A percentile compares a stretch with the other conserved stretches of the same genome.
phyloP scores from a whole-genome alignment of 306 rosid species.

The Arachis stenosperma region DNA sequence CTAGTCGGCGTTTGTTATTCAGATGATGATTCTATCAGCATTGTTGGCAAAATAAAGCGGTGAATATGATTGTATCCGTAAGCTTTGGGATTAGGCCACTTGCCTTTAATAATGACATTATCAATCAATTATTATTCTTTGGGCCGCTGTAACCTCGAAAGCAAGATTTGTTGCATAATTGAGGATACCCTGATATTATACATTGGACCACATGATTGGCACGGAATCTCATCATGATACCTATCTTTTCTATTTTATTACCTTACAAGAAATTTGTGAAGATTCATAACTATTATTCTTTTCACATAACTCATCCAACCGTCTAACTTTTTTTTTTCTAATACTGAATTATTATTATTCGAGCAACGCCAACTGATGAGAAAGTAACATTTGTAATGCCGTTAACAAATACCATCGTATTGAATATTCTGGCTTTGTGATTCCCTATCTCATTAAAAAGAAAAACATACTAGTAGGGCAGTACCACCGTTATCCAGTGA shows the following conservation, averaged over 20 bases:
- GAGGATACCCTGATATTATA: background rate
- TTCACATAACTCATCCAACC: background rate
- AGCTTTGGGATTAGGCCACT: slow-evolving; percentile 1
- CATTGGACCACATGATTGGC: background rate
- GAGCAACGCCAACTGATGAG: background rate
- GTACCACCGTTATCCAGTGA: too few species aligned
- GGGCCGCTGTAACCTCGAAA: background rate
- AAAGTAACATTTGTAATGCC: background rate
- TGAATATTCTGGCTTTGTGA: background rate
- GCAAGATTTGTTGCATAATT: background rate
- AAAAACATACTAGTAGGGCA: too few species aligned
- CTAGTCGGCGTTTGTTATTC: background rate
- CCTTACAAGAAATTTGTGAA: background rate
- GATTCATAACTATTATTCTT: background rate
- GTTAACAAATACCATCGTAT: background rate
- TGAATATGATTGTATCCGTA: background rate
- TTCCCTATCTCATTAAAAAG: background rate
- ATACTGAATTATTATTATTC: background rate
- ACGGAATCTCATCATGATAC: background rate
- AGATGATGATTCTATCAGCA: background rate
- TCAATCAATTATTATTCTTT: background rate
- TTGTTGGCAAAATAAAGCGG: background rate
- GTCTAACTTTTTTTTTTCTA: background rate
- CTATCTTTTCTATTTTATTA: background rate
- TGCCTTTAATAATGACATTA: background rate